A percentile compares a stretch with the other conserved stretches of the same genome.
Conservation (phyloP, 768 basidiomycete species). For the Xerocomus potaroensis region DNA sequence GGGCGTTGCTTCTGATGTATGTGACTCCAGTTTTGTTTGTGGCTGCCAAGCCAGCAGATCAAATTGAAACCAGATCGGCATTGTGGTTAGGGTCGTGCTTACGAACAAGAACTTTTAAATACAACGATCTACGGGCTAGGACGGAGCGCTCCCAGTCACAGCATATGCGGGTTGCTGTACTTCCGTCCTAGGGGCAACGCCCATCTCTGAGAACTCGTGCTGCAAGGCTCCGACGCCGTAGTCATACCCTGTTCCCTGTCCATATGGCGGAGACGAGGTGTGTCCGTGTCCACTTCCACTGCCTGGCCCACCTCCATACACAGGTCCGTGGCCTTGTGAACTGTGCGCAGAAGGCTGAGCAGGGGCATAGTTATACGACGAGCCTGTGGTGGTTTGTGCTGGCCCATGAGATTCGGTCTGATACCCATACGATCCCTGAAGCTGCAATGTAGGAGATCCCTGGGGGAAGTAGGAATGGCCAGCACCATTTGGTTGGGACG, state of each 20-base stretch:
- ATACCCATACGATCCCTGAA: constrained; percentile 22
- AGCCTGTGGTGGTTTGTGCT: constrained; percentile 5
- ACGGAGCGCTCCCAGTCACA: constrained; percentile 16
- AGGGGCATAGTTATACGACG: constrained; percentile 17
- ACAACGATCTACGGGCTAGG: constrained; percentile 4
- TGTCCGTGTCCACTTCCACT: constrained; percentile 21
- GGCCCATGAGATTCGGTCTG: constrained; percentile 10
- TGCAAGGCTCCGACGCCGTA: constrained; percentile 23
- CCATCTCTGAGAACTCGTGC: constrained; percentile 32
- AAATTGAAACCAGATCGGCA: not conserved
- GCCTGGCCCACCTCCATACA: constrained; percentile 19
- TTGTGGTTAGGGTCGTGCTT: constrained; percentile 22
- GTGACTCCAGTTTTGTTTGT: too few species aligned
- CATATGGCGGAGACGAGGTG: constrained; percentile 14
- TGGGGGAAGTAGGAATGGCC: constrained; percentile 14
- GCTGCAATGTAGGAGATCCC: constrained; percentile 6
- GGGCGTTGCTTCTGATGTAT: too few species aligned
- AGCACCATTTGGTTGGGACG: constrained; percentile 10
- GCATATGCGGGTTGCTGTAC: constrained; percentile 22
- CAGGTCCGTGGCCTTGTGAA: constrained; percentile 9
- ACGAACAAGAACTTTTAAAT: too few species aligned
- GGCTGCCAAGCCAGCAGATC: too few species aligned
- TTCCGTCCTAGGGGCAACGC: constrained; percentile 18
- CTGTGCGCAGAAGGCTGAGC: constrained; percentile 14
- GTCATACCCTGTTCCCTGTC: constrained; percentile 20